A percentile compares a stretch with the other conserved stretches of the same genome.
Conservation (phyloP, 2,329 filamentous ascomycete genomes). For the Exophiala bonariae region DNA sequence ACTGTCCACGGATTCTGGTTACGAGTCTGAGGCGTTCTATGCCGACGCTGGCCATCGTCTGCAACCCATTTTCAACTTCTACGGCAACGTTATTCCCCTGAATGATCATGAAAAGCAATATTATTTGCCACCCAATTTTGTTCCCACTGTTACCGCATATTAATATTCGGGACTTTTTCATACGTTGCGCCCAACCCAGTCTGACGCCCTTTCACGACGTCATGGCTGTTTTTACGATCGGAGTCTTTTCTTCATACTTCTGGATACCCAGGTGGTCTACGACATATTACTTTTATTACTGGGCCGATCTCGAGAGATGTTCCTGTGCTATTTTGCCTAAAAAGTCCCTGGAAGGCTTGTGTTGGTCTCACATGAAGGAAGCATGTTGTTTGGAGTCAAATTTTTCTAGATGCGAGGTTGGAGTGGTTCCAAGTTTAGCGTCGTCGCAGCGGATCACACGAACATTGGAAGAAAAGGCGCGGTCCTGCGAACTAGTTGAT, state of each 20-base stretch:
- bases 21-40: constrained; percentile 26
- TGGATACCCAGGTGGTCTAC: constrained; percentile 20
- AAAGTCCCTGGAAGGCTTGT: too few relatives aligned
- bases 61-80: constrained; percentile 27
- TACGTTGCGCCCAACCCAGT: constrained; percentile 20
- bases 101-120: constrained; percentile 25
- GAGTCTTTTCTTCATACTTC: constrained; percentile 5
- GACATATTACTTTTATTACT: neutral
- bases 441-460: constrained; percentile 1
- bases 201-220: constrained; percentile 21
- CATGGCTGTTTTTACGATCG: constrained; percentile 16
- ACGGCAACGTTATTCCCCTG: constrained; percentile 28
- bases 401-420: too few relatives aligned
- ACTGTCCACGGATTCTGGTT: constrained; percentile 28
- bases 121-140: constrained; percentile 17
- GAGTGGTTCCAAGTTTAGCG: too few relatives aligned
- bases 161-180: constrained; percentile 17
- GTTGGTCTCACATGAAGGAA: too few relatives aligned
- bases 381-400: too few relatives aligned
- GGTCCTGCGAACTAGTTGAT: constrained; percentile 1
- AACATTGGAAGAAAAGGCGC: constrained; percentile 11
- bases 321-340: too few relatives aligned
- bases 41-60: constrained; percentile 19
- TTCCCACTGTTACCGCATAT: constrained; percentile 25
- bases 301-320: too few relatives aligned